A percentile compares a stretch with the other conserved stretches of the same genome.
These are phyloP conservation scores for Arthrocladium fulminans DNA, from an alignment of 2,329 filamentous ascomycete genomes.

Conservation along the genomic window DNA sequence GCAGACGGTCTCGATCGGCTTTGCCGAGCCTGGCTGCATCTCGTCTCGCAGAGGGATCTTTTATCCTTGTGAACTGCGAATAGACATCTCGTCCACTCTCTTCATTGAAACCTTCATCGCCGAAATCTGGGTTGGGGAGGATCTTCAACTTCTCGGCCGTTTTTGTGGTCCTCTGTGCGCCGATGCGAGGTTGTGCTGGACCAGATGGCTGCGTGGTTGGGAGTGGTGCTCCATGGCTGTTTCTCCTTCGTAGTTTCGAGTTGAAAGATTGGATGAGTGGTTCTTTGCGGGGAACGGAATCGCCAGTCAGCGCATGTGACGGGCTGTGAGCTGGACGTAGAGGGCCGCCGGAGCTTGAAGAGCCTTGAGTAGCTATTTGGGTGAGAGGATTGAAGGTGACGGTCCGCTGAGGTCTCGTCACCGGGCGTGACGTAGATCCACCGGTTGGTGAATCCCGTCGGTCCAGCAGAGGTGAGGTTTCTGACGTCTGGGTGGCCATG, in stretches of 20 bases:
- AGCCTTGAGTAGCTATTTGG: conserved; percentile 36
- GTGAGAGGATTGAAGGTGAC: conserved; percentile 42
- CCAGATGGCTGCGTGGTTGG: conserved; percentile 35
- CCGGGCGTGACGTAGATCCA: conserved; percentile 30
- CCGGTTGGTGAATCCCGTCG: conserved; percentile 23
- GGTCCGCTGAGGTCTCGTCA: conserved; percentile 32
- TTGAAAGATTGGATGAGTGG: conserved; percentile 73
- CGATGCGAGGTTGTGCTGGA: conserved; percentile 60
- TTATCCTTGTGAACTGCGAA: conserved; percentile 94
- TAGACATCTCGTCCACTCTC: conserved; percentile 94
- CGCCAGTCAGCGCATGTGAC: conserved; percentile 24
- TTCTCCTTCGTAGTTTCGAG: conserved; percentile 75
- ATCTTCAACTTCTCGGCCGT: conserved; percentile 95
- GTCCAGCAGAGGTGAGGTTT: conserved; percentile 36
- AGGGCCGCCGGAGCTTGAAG: conserved; percentile 33
- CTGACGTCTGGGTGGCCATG: conserved; percentile 29
- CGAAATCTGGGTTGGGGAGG: conserved; percentile 80
- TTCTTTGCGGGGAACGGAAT: conserved; percentile 30
- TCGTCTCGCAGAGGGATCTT: conserved; percentile 83
- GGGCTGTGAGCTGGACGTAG: conserved; percentile 34
- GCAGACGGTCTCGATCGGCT: conserved; percentile 76
- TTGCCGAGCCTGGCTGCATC: conserved; percentile 91
- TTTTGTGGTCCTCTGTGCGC: conserved; percentile 88
- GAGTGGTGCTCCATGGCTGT: conserved; percentile 62
- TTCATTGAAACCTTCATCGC: conserved; percentile 67